phyloP scores from a whole-genome alignment of 1,139 yeast species.

The Candida sanyaensis region DNA sequence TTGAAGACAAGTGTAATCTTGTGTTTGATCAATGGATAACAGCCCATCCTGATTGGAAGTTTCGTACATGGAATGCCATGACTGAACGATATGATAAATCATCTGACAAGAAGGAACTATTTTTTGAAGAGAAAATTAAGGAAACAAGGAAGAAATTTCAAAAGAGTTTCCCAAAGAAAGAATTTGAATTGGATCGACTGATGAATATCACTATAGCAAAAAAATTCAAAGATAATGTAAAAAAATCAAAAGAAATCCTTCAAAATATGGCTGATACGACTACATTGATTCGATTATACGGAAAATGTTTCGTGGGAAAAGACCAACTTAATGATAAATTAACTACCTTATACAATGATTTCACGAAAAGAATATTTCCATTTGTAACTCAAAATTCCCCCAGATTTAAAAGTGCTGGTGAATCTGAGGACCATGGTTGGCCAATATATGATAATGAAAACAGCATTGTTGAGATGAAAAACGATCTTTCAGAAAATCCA shows the following conservation, averaged over 20 bases:
- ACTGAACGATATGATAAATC: constrained; percentile 29
- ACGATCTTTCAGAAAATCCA: constrained; percentile 12
- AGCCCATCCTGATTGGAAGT: constrained; percentile 27
- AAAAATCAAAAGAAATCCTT: constrained; percentile 20
- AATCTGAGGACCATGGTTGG: constrained; percentile 10
- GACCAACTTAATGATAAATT: constrained; percentile 8
- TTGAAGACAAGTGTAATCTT: constrained; percentile 27
- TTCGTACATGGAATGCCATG: constrained; percentile 17
- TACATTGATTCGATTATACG: constrained; percentile 34
- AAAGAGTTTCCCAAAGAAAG: constrained; percentile 9
- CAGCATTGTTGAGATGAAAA: constrained; percentile 6
- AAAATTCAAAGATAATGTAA: constrained; percentile 18
- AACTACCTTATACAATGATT: constrained; percentile 17
- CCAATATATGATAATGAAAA: constrained; percentile 13
- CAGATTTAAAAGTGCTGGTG: constrained; percentile 17
- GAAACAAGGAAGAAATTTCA: constrained; percentile 10
- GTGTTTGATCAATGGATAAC: constrained; percentile 28
- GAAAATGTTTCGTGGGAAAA: constrained; percentile 34
- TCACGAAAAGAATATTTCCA: constrained; percentile 31
- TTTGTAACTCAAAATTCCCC: constrained; percentile 29
- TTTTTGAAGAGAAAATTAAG: constrained; percentile 9
- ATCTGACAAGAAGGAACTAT: constrained; percentile 19
- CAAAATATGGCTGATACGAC: constrained; percentile 40
- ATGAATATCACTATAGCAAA: constrained; percentile 23
- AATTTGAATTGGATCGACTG: constrained; percentile 5